Conservation (phyloP, 495 filamentous ascomycete genomes). For the Xylaria flabelliformis region DNA sequence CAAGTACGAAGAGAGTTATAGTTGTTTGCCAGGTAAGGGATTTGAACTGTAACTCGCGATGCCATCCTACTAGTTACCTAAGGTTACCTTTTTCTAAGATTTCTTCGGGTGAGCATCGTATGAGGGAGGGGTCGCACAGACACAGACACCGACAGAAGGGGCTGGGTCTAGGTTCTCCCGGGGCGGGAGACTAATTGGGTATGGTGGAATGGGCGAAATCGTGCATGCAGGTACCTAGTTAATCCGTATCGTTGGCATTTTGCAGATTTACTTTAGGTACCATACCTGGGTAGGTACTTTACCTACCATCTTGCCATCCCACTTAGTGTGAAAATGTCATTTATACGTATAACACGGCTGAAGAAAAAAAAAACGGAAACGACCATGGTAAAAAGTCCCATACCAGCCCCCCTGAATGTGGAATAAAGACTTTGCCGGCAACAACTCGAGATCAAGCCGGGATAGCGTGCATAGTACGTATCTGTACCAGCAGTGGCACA, state of each 20-base stretch:
- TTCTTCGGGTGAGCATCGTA: neutral
- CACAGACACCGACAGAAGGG: constrained; percentile 15
- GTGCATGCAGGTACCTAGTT: neutral
- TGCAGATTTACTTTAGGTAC: too few relatives aligned
- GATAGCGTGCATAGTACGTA: neutral
- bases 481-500: neutral
- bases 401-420: constrained; percentile 6
- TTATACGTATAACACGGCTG: neutral
- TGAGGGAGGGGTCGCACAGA: constrained; percentile 15
- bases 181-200: neutral
- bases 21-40: neutral
- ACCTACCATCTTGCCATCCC: neutral
- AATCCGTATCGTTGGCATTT: neutral
- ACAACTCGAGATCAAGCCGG: neutral
- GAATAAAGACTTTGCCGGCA: neutral
- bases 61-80: neutral
- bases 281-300: too few relatives aligned
- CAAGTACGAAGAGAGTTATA: neutral
- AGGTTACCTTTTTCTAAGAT: too few relatives aligned
- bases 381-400: neutral
- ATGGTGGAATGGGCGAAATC: neutral
- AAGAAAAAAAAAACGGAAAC: neutral
- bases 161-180: neutral
- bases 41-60: neutral
- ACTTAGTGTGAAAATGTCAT: neutral